phyloP scores from a whole-genome alignment of 495 filamentous ascomycete species.

The Neurospora sp. region DNA sequence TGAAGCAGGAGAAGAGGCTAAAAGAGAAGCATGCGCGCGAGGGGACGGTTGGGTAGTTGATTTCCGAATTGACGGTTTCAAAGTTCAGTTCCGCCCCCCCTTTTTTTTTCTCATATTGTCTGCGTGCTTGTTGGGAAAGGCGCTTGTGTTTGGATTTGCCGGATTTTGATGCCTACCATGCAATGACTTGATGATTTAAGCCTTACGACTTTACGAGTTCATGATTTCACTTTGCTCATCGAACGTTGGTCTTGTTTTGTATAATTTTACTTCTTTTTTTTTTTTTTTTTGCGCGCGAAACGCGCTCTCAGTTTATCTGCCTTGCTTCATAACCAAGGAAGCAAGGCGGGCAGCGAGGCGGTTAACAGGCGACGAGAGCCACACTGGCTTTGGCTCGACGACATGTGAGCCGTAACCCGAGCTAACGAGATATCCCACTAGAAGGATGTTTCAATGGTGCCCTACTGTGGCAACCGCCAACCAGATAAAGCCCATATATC shows the following conservation, averaged over 20 bases:
- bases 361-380: not conserved
- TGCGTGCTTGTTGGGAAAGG: not conserved
- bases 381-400: not conserved
- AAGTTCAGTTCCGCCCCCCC: not conserved
- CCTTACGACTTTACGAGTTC: not conserved
- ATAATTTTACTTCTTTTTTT: not conserved
- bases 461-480: not conserved
- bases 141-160: not conserved
- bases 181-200: not conserved
- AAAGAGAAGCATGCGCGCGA: conserved; percentile 57
- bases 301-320: not conserved
- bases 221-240: not conserved
- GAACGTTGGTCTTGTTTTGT: not conserved
- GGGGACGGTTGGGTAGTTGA: conserved; percentile 28
- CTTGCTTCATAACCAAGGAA: not conserved
- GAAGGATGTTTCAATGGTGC: not conserved
- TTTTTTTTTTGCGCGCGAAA: not conserved
- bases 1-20: conserved; percentile 90
- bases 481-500: not conserved
- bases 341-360: not conserved
- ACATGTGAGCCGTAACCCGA: not conserved
- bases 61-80: not conserved
- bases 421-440: not conserved
- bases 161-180: not conserved
- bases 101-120: not conserved